Percentiles rank a stretch among this genome's conserved stretches.
Evolutionary conservation across 768 basidiomycete genomes (phyloP).

Genomic region (Sporobolomyces pararoseus): DNA sequence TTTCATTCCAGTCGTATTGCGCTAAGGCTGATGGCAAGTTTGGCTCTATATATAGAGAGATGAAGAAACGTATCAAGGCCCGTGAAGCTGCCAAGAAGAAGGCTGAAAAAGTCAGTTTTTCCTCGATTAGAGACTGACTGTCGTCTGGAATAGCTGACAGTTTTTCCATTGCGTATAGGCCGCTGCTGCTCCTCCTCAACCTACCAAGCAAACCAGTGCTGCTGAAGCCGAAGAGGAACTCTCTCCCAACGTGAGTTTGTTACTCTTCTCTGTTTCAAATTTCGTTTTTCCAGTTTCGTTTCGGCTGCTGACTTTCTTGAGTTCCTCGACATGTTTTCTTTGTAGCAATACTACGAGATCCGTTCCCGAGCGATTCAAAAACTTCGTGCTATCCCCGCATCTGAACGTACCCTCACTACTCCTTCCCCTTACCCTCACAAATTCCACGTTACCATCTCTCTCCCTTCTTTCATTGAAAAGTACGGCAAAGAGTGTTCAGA

Average conservation of each 20-base stretch:
- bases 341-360: slow-evolving; percentile 92
- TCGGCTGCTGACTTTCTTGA: not conserved
- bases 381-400: slow-evolving; percentile 70
- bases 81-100: slow-evolving; percentile 69
- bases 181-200: slow-evolving; percentile 49
- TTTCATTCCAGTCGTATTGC: not conserved
- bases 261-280: not conserved
- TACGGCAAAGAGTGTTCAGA: slow-evolving; percentile 58
- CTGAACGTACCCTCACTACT: slow-evolving; percentile 43
- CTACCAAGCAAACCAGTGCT: slow-evolving; percentile 45
- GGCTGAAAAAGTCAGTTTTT: slow-evolving; percentile 60
- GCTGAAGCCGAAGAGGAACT: slow-evolving; percentile 73
- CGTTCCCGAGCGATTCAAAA: slow-evolving; percentile 82
- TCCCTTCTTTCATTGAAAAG: slow-evolving; percentile 66
- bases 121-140: too few species aligned
- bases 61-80: slow-evolving; percentile 88
- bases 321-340: too few species aligned
- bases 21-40: not conserved
- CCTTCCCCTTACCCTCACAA: slow-evolving; percentile 99
- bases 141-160: too few species aligned
- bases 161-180: slow-evolving; percentile 26
- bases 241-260: slow-evolving; percentile 72
- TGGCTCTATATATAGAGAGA: slow-evolving; percentile 61
- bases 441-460: slow-evolving; percentile 78
- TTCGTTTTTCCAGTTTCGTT: not conserved